Evolutionary conservation across 2,329 filamentous ascomycete species (phyloP), one percentile per base, ranked within the genome.

Genomic region (Podosphaera fusca): DNA sequence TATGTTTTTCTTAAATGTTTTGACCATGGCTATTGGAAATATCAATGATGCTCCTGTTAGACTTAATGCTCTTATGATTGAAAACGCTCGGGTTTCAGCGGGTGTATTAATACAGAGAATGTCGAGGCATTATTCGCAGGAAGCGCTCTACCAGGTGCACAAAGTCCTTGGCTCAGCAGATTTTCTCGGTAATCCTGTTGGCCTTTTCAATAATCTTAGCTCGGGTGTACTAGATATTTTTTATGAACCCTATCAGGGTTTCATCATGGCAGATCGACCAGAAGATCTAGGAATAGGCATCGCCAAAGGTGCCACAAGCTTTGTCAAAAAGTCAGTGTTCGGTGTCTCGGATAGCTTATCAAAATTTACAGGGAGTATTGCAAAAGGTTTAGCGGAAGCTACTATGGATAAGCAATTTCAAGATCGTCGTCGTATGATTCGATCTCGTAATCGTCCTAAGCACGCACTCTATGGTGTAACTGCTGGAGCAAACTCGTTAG

Each of bases 1-100:
- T 69, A 96, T 96, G 89, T 98, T 96, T 73, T 89, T 95, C 67
- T 82, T 96, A 69, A 96, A 98, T 66, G 87, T 96, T 63, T 82
- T 98, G 74, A 96, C 94, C 0, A 98, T 98, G 92, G 94, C 92
- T 12, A 92, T 98, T 65, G 92, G 92, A 61, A 98, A 98, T 65
- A 87, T 98, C 73, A 98, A 98, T 65, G 94, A 98, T 70, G 92
- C 92, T 5, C 94, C 92, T 0, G 82, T 98, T 56, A 82, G 87
- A 53, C 81, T 98, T 67, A 98, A 96, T 61, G 87, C 92, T 0
- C 74, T 98, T 31, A 85, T 98, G 73, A 73, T 98, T 31, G 92
- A 98, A 69, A 98, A 98, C 64, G 89, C 92, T 50, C 81, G 92
- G 34, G 85, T 98, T 4, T 95, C 92, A 0, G 82, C 88, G 6